Percentiles rank a stretch among this genome's conserved stretches.
Evolutionary conservation across 1,284 basidiomycete species (phyloP).

Genomic region (Caloboletus firmus): DNA sequence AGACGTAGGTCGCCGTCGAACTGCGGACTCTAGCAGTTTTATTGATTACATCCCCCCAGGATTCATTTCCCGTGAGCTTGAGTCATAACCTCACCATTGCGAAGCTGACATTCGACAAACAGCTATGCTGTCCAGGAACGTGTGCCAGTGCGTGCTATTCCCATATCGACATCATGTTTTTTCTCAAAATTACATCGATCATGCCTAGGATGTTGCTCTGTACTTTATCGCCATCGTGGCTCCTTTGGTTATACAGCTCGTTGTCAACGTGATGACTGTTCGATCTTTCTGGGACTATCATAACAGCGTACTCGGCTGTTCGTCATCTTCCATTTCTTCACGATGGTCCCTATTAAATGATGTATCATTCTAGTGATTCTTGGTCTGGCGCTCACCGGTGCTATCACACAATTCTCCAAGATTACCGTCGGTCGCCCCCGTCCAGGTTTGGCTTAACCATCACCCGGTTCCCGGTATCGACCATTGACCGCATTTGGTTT

Average conservation of each 20-base stretch:
- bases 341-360: not conserved
- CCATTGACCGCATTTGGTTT: conserved; percentile 1
- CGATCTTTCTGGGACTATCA: conserved; percentile 90
- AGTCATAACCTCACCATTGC: conserved; percentile 11
- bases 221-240: conserved; percentile 69
- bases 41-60: conserved; percentile 20
- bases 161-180: not conserved
- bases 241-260: conserved; percentile 66
- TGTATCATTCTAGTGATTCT: conserved; percentile 58
- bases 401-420: conserved; percentile 85
- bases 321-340: conserved; percentile 33
- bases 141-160: conserved; percentile 60
- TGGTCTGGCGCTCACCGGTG: conserved; percentile 71
- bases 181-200: not conserved
- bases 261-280: conserved; percentile 69
- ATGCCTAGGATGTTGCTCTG: conserved; percentile 51
- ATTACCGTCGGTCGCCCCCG: conserved; percentile 88
- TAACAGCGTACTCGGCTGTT: conserved; percentile 74
- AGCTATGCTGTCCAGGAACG: conserved; percentile 84
- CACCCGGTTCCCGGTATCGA: not conserved
- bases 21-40: not conserved
- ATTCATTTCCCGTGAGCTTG: conserved; percentile 56
- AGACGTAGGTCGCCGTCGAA: conserved; percentile 49
- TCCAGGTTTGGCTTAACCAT: conserved; percentile 51
- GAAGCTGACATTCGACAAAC: conserved; percentile 38